Evolutionary conservation across 1,284 basidiomycete species (phyloP), one percentile per base, ranked within the genome.

Genomic region (Apiotrichum akiyoshidainum): DNA sequence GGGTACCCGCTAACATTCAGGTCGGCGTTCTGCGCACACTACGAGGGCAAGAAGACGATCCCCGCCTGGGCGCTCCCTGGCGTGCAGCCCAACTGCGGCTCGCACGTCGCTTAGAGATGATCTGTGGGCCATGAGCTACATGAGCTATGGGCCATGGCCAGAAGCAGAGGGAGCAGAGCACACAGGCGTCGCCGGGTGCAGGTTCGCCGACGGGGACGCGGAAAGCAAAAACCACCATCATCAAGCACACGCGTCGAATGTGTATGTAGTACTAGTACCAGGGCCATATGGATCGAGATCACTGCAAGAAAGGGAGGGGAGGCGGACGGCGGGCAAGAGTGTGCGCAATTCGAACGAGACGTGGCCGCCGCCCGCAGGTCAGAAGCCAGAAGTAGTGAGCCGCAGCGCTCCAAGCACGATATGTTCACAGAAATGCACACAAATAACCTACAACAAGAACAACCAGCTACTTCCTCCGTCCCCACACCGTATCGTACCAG

Each of bases 401-500:
- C 40, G 19, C 11, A 2, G 14, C 10, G 11, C 37, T 11, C 37
- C 12, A 37, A 37, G 26, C 26, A 7, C n/a, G n/a, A n/a, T n/a
- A 31, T 52, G 22, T 44, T n/a, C 31, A 34, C 22, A 44, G 31
- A 34, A 16, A 51, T 52, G 31, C 42, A 42, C n/a, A 53, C 33
- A 41, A 8, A 17, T 17, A 52, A n/a, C 41, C 42, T 41, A 41
- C 26, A 41, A 55, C 53, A 42, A 41, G 21, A 19, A 1, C 45
- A 22, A 21, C 19, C 7, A 13, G 1, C 47, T 52, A 52, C 55
- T 47, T 54, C 26, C 51, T 50, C 46, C 52, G 46, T 26, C 63
- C 64, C 56, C 67, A 66, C 14, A 48, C 62, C n/a, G 66, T 60
- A 68, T 92, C 90, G 74, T 90, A 87, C 91, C 91, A 95, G 57